Base-by-base conservation (phyloP, 2,329 filamentous ascomycete genomes). In the Exophiala sp. region DNA sequence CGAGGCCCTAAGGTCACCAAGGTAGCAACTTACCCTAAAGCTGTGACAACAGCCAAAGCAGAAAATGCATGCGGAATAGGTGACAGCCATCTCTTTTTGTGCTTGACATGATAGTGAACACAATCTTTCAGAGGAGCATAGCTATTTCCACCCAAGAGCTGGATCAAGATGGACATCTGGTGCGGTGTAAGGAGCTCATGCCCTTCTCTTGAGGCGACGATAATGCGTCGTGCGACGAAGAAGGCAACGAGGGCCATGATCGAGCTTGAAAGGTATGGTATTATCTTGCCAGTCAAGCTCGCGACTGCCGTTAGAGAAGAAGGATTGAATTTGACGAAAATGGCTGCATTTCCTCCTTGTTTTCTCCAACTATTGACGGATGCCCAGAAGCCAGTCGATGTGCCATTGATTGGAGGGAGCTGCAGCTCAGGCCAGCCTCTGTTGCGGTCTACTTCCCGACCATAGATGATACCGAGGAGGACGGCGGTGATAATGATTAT, bases 281-380 rank as follows among this genome's bases (percentile, higher is more conserved):
- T 58, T 5, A 58, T 20, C 39, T 50, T 50, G 39, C 40, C 46
- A 1, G 55, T 56, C 55, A 54, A 58, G 16, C 46, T 16, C 29
- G 52, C 55, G 33, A 58, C 58, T n/a, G 57, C 47, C 8, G 52
- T 55, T 20, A 60, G 33, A 11, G 52, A 18, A 16, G 45, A 44
- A 16, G 57, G 57, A 35, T 60, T 60, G 47, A 50, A 58, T 21
- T 46, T 42, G 41, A 60, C 41, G 36, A 38, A 48, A 34, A 58
- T 54, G 24, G 57, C 57, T 16, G 54, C 12, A 21, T 42, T 35
- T 12, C 54, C 54, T 47, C 57, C 57, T 14, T 43, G 36, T 5
- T 50, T 12, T 18, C 29, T 42, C 40, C 40, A 42, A 21, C 24
- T 21, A 11, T 12, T 42, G 14, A 42, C 8, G n/a, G 20, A 21